Conservation (phyloP, 179 eudicot species). For the Sideroxylon spinosum region DNA sequence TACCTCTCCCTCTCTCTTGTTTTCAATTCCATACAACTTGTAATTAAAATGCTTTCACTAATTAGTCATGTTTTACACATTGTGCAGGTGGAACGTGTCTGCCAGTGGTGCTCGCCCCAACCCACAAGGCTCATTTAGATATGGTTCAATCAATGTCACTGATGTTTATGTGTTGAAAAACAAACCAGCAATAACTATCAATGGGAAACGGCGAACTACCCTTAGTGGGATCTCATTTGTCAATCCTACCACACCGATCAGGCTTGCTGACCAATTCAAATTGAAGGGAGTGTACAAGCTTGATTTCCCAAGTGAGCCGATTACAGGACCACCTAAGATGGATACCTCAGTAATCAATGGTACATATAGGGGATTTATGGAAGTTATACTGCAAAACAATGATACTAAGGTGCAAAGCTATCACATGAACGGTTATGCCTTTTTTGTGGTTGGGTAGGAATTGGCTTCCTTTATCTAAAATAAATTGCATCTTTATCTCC, state of each 20-base stretch:
- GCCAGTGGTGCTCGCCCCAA: constrained; percentile 96
- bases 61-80: constrained; percentile 6
- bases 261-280: constrained; percentile 73
- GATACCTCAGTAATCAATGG: constrained; percentile 78
- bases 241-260: constrained; percentile 77
- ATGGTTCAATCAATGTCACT: constrained; percentile 77
- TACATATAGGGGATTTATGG: constrained; percentile 73
- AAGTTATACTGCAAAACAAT: constrained; percentile 73
- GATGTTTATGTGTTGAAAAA: constrained; percentile 61
- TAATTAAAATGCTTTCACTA: not conserved
- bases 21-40: not conserved
- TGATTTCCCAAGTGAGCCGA: constrained; percentile 68
- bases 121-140: constrained; percentile 85
- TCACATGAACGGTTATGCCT: constrained; percentile 75
- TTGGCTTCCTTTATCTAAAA: constrained; percentile 12
- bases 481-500: not conserved
- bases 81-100: constrained; percentile 77
- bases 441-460: constrained; percentile 80
- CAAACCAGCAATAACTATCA: constrained; percentile 58
- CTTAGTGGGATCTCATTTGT: constrained; percentile 81
- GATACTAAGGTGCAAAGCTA: constrained; percentile 70
- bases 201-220: constrained; percentile 52
- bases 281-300: constrained; percentile 68
- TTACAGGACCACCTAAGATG: constrained; percentile 55
- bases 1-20: not conserved